Conservation (phyloP, 2,329 filamentous ascomycete species). For the Exophiala viscosa region DNA sequence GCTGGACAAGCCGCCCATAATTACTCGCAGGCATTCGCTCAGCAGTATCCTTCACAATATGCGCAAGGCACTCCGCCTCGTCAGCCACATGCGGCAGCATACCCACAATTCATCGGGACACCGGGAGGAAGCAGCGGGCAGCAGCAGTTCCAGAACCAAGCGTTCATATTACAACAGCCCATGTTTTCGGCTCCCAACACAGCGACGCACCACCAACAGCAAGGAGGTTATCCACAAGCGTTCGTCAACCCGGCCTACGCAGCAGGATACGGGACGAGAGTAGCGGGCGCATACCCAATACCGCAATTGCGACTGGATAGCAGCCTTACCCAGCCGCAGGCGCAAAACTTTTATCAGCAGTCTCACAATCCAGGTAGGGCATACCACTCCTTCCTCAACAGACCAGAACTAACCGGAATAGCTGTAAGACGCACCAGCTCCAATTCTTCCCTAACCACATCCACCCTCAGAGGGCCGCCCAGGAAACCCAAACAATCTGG, state of each 20-base stretch:
- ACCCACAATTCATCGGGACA: slow-evolving; percentile 11
- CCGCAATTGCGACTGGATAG: slow-evolving; percentile 23
- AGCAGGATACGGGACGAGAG: slow-evolving; percentile 9
- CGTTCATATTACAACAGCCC: slow-evolving; percentile 16
- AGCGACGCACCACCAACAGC: slow-evolving; percentile 11
- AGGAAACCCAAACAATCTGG: slow-evolving; percentile 68
- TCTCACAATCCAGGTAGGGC: slow-evolving; percentile 18
- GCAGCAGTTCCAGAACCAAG: slow-evolving; percentile 14
- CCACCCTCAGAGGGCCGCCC: slow-evolving; percentile 58
- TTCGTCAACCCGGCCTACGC: slow-evolving; percentile 6
- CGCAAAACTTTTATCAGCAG: slow-evolving; percentile 14
- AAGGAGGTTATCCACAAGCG: slow-evolving; percentile 13
- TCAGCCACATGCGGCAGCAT: slow-evolving; percentile 19
- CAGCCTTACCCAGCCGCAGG: slow-evolving; percentile 8
- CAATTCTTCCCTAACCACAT: slow-evolving; percentile 30
- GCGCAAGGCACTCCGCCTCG: slow-evolving; percentile 21
- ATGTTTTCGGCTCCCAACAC: slow-evolving; percentile 8
- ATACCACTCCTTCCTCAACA: neutral
- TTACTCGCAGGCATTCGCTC: slow-evolving; percentile 16
- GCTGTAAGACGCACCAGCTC: slow-evolving; percentile 26
- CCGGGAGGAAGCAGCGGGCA: neutral
- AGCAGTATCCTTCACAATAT: slow-evolving; percentile 28
- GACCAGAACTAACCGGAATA: slow-evolving; percentile 5
- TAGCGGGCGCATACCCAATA: slow-evolving; percentile 15
- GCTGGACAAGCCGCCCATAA: slow-evolving; percentile 26